Evolutionary conservation across 2,329 filamentous ascomycete species (phyloP).

Genomic region (Cryphonectria radicalis): DNA sequence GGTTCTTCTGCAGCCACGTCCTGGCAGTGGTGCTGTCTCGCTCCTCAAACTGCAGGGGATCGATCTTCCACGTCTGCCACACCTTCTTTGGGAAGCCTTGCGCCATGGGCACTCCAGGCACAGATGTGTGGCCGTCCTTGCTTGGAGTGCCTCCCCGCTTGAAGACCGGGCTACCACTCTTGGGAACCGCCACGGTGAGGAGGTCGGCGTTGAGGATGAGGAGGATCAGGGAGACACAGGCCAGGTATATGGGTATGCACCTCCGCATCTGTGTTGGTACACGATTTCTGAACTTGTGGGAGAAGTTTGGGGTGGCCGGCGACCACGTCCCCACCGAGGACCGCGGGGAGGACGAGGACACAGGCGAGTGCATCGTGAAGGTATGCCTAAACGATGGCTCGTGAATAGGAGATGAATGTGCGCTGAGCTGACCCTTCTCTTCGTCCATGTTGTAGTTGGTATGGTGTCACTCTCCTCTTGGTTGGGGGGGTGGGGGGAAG

Average conservation of each 20-base stretch:
- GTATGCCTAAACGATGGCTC: constrained; percentile 16
- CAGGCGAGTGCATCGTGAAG: constrained; percentile 27
- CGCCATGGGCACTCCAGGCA: constrained; percentile 27
- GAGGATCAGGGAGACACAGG: constrained; percentile 48
- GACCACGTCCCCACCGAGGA: constrained; percentile 32
- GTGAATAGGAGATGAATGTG: constrained; percentile 16
- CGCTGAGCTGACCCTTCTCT: not conserved
- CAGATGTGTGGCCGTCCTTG: constrained; percentile 20
- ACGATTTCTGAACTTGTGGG: constrained; percentile 37
- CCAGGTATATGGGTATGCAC: constrained; percentile 51
- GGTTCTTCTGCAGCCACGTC: constrained; percentile 70
- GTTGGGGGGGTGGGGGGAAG: not conserved
- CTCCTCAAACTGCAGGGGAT: constrained; percentile 68
- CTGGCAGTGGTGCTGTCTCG: constrained; percentile 63
- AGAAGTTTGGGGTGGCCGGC: constrained; percentile 32
- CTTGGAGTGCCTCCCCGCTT: constrained; percentile 34
- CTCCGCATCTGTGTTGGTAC: constrained; percentile 45
- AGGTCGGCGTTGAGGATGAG: constrained; percentile 52
- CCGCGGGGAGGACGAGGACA: constrained; percentile 24
- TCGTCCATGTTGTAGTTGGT: constrained; percentile 15
- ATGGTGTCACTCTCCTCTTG: constrained; percentile 7
- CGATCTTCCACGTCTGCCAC: constrained; percentile 78
- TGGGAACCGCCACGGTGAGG: constrained; percentile 33
- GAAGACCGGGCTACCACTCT: constrained; percentile 30
- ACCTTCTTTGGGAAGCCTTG: constrained; percentile 66